These are phyloP conservation scores for Lachnellula cervina DNA, from an alignment of 2,329 filamentous ascomycete genomes.

Conservation along the genomic window DNA sequence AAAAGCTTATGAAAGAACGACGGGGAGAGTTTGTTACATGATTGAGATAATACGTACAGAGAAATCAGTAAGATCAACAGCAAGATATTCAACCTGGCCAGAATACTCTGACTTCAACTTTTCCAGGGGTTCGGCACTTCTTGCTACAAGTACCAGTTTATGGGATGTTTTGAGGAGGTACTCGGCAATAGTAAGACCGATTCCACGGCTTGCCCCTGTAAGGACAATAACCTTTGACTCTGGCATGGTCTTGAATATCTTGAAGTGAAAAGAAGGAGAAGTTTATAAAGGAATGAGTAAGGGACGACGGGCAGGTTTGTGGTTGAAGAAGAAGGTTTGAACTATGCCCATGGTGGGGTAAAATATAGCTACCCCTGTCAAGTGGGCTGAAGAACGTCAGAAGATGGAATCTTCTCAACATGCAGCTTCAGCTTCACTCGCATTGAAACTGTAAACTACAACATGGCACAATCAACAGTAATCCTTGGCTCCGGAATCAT, in stretches of 20 bases:
- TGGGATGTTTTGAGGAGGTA: conserved; percentile 49
- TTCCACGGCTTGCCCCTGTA: conserved; percentile 59
- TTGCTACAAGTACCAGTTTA: conserved; percentile 55
- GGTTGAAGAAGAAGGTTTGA: too few relatives aligned
- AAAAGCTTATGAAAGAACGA: too few relatives aligned
- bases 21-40: neutral
- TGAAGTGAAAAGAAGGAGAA: neutral
- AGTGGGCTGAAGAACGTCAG: neutral
- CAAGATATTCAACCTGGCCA: conserved; percentile 50
- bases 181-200: conserved; percentile 52
- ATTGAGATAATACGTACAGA: conserved; percentile 35
- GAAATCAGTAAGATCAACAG: conserved; percentile 50
- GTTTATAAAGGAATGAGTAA: neutral
- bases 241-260: conserved; percentile 31
- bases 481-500: conserved; percentile 69
- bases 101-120: conserved; percentile 48
- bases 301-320: neutral
- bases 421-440: neutral
- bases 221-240: conserved; percentile 65
- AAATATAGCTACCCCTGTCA: conserved; percentile 3
- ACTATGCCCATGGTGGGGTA: neutral
- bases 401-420: neutral
- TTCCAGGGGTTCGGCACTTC: conserved; percentile 46
- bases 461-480: conserved; percentile 40
- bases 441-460: neutral